Percentiles rank a stretch among this genome's conserved stretches.
These are phyloP conservation scores for Cercospora zeina DNA, from an alignment of 2,329 filamentous ascomycete genomes.

Conservation along the genomic window DNA sequence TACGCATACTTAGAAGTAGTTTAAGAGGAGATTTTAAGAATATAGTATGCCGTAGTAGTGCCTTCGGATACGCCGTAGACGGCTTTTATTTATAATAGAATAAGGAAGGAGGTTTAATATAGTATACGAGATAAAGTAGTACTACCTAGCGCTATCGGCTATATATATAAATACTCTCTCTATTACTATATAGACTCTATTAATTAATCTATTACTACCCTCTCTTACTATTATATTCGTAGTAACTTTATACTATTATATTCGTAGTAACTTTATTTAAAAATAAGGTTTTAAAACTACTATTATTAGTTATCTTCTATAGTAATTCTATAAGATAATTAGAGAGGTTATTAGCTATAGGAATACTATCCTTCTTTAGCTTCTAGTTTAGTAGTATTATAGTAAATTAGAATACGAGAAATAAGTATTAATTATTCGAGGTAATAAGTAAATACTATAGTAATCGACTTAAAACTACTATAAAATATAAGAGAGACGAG, in stretches of 20 bases:
- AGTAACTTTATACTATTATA: background rate
- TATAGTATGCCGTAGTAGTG: too few species aligned
- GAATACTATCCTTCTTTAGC: background rate
- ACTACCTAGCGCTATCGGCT: too few species aligned
- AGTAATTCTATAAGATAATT: background rate
- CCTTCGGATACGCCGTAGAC: too few species aligned
- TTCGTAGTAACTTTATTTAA: background rate
- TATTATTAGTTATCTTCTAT: background rate
- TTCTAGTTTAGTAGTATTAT: background rate
- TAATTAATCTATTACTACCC: too few species aligned
- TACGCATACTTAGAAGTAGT: too few species aligned
- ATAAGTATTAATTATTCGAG: background rate
- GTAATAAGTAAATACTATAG: background rate
- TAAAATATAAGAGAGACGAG: background rate
- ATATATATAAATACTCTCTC: too few species aligned
- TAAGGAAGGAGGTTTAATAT: too few species aligned
- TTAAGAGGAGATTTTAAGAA: too few species aligned
- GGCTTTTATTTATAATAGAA: too few species aligned
- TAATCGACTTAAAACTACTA: background rate
- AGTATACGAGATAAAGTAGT: too few species aligned
- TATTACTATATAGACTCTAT: too few species aligned
- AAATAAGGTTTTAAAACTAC: background rate
- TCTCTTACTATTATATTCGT: too few species aligned
- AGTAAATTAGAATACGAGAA: background rate
- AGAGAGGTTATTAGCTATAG: background rate